phyloP scores from a whole-genome alignment of 148 eudicot species.

The Chenopodium album region DNA sequence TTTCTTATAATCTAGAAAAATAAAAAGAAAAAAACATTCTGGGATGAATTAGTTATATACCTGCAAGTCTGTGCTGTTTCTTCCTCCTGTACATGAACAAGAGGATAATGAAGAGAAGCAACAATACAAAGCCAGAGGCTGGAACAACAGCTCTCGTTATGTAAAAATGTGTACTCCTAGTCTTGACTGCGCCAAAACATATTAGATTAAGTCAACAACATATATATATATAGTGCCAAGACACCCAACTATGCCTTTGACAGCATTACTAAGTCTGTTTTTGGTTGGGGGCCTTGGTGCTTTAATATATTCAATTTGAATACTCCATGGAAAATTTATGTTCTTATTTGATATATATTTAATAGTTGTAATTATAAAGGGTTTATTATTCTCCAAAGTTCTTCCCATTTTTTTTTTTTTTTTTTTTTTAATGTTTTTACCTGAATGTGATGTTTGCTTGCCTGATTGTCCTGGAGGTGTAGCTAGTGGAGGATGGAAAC shows the following conservation, averaged over 20 bases:
- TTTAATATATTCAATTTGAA: too few relatives aligned
- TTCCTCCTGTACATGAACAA: neutral
- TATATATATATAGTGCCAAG: neutral
- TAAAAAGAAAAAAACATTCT: neutral
- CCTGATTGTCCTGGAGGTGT: slow-evolving; percentile 5
- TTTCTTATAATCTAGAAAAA: too few relatives aligned
- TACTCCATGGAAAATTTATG: neutral
- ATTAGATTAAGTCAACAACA: neutral
- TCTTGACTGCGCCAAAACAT: neutral
- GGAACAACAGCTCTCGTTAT: neutral
- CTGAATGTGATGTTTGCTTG: neutral
- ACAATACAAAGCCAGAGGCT: neutral
- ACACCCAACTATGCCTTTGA: neutral
- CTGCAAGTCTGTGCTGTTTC: neutral
- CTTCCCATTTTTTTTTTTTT: neutral
- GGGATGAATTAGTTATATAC: neutral
- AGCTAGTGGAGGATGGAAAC: neutral
- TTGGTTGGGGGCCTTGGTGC: neutral
- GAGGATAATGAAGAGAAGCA: neutral
- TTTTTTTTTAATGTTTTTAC: neutral
- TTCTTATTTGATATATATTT: too few relatives aligned
- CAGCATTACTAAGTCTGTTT: neutral
- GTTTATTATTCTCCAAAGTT: neutral
- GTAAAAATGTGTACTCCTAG: neutral
- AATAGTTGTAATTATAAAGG: neutral